These are phyloP conservation scores for Pseudofabraea citricarpa DNA, from an alignment of 2,329 filamentous ascomycete species.

Conservation along the genomic window DNA sequence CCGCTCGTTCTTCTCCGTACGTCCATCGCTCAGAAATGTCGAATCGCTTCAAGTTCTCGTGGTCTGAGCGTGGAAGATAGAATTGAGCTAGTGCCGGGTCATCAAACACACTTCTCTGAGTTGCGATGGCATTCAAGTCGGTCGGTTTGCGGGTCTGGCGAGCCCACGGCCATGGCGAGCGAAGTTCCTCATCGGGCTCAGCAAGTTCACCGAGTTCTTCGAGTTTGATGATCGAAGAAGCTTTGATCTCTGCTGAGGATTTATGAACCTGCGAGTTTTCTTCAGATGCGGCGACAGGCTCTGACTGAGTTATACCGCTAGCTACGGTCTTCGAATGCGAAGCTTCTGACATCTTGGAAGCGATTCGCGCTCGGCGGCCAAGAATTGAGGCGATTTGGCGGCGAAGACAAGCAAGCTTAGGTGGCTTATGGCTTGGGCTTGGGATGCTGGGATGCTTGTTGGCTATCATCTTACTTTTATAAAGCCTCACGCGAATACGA, in stretches of 20 bases:
- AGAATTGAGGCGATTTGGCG: background rate
- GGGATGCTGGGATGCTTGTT: background rate
- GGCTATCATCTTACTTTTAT: background rate
- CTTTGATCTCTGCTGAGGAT: background rate
- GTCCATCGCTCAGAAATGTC: slow-evolving; percentile 32
- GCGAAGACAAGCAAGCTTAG: background rate
- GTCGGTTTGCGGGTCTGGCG: slow-evolving; percentile 1
- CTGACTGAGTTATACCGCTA: background rate
- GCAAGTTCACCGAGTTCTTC: slow-evolving; percentile 2
- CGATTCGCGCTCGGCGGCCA: background rate
- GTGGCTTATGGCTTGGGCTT: background rate
- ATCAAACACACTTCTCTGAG: slow-evolving; percentile 6
- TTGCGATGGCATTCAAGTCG: slow-evolving; percentile 7
- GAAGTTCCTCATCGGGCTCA: slow-evolving; percentile 3
- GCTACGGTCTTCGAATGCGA: background rate
- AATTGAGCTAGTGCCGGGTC: slow-evolving; percentile 5
- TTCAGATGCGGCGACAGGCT: background rate
- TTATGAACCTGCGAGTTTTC: background rate
- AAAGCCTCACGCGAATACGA: background rate
- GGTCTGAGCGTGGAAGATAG: slow-evolving; percentile 18
- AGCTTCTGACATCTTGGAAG: background rate
- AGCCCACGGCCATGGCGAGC: slow-evolving; percentile 5
- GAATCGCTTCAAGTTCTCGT: slow-evolving; percentile 32
- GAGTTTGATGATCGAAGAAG: background rate
- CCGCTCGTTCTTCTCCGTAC: slow-evolving; percentile 29